Evolutionary conservation across 805 yeast species (phyloP).

Genomic region (Saccharomyces paradoxus): DNA sequence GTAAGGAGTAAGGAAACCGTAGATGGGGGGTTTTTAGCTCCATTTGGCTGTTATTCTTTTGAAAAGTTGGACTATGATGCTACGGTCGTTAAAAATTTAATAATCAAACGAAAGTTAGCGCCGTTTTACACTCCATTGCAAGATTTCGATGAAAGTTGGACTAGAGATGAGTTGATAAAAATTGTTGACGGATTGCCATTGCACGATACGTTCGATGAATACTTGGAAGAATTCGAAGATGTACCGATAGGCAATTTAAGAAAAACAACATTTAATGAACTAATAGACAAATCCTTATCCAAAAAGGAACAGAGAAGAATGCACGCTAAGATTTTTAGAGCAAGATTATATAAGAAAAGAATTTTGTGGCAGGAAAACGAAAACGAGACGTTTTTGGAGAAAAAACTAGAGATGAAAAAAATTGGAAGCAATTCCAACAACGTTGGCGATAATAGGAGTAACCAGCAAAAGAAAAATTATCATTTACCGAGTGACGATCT

Average conservation of each 20-base stretch:
- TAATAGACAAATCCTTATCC: conserved; percentile 23
- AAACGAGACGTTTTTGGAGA: conserved; percentile 54
- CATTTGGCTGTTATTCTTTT: conserved; percentile 76
- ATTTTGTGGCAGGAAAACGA: conserved; percentile 46
- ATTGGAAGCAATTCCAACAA: conserved; percentile 1
- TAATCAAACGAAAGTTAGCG: conserved; percentile 63
- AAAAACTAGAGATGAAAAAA: conserved; percentile 28
- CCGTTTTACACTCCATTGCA: conserved; percentile 89
- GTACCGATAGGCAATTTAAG: conserved; percentile 27
- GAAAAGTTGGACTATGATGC: conserved; percentile 69
- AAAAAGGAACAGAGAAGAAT: conserved; percentile 27
- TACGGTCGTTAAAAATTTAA: conserved; percentile 60
- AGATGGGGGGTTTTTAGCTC: conserved; percentile 92
- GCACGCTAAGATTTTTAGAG: conserved; percentile 26
- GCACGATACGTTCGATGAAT: conserved; percentile 44
- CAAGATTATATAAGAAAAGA: conserved; percentile 34
- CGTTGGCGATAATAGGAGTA: conserved; percentile 34
- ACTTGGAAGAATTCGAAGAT: conserved; percentile 29
- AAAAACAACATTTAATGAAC: conserved; percentile 21
- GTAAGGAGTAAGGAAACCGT: conserved; percentile 62
- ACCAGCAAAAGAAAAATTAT: conserved; percentile 25
- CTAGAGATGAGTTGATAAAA: conserved; percentile 55
- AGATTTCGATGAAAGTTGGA: conserved; percentile 67
- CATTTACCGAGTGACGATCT: conserved; percentile 32
- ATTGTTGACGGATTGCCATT: conserved; percentile 43